Percentiles rank a stretch among this genome's conserved stretches.
Conservation (phyloP, 768 basidiomycete species). For the Rhodotorula sphaerocarpa region DNA sequence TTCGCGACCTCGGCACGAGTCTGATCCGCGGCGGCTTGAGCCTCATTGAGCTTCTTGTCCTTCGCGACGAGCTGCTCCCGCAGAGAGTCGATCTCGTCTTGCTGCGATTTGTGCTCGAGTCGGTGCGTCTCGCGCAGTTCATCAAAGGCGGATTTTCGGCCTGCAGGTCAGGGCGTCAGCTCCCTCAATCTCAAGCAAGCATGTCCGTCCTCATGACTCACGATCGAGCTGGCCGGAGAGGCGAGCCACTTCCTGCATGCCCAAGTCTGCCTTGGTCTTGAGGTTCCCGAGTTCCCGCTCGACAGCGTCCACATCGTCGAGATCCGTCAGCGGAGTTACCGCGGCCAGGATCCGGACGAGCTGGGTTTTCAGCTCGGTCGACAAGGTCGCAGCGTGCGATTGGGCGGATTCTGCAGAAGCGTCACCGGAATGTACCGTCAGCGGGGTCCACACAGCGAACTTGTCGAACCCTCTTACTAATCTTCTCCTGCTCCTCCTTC, state of each 20-base stretch:
- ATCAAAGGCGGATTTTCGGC: conserved; percentile 72
- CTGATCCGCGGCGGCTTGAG: conserved; percentile 55
- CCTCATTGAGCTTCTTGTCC: conserved; percentile 58
- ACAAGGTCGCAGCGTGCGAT: conserved; percentile 57
- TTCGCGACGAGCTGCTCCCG: conserved; percentile 59
- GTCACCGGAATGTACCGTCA: too few relatives aligned
- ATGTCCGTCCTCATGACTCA: conserved; percentile 44
- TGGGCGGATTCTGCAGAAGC: too few relatives aligned
- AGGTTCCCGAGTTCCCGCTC: conserved; percentile 65
- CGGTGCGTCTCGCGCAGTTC: conserved; percentile 77
- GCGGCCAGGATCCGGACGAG: conserved; percentile 63
- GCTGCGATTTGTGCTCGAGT: conserved; percentile 69
- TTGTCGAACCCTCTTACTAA: too few relatives aligned
- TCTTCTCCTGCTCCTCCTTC: too few relatives aligned
- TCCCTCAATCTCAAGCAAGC: background rate
- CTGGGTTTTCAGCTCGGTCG: conserved; percentile 60
- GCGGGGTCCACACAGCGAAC: too few relatives aligned
- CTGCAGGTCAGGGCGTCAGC: conserved; percentile 46
- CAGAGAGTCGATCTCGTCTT: conserved; percentile 63
- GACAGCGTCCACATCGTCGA: conserved; percentile 59
- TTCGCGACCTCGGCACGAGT: conserved; percentile 53
- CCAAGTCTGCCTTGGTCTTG: conserved; percentile 50
- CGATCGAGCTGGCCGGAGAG: conserved; percentile 64
- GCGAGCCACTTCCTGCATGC: conserved; percentile 62
- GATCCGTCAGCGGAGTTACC: conserved; percentile 58